Base-by-base conservation (phyloP, 1,139 yeast genomes). In the Zygoascus meyerae region DNA sequence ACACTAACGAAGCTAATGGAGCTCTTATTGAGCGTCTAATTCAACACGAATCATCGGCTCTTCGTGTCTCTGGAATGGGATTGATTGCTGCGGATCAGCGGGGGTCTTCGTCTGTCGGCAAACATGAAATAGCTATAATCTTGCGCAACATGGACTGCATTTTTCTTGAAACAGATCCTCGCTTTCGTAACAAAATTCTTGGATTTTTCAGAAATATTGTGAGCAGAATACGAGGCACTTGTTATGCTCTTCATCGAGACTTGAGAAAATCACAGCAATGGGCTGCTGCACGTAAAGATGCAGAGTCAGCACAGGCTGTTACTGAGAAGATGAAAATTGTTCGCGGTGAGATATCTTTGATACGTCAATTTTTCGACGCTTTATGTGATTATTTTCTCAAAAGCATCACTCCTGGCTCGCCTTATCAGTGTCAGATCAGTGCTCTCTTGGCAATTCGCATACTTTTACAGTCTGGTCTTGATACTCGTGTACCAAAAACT, bases 121-220 rank as follows among this genome's bases (percentile, higher is more conserved):
- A 64, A 0, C 61, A 64, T 26, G 69, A 77, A 0, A 77, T 75
- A 49, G 67, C 69, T 0, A 58, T 74, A 1, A 56, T 86, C 1
- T 57, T 64, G 35, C 58, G 67, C 0, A 65, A 74, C 32, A 58
- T 82, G 8, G 76, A 75, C 34, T 50, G 63, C 9, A 72, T 81
- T 51, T 73, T 83, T 50, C 70, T 74, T 31, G 94, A 86, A 49
- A 72, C 76, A 10, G 79, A 83, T 44, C 73, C 87, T 11, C 92
- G 83, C 49, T 70, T 77, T 0, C 70, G 96, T 58, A 81, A 80
- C 54, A 80, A 77, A 44, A 77, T 84, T 45, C 70, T 73, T 29
- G 80, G 90, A 2, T 60, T 76, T 21, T 66, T 86, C 50, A 74
- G 81, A 44, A 79, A 73, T 46, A 80, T 87, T 53, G 60, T 86